Percentiles rank a stretch among this genome's conserved stretches.
Evolutionary conservation across 1,284 basidiomycete species (phyloP).

Genomic region (Cutaneotrichosporon sp.): DNA sequence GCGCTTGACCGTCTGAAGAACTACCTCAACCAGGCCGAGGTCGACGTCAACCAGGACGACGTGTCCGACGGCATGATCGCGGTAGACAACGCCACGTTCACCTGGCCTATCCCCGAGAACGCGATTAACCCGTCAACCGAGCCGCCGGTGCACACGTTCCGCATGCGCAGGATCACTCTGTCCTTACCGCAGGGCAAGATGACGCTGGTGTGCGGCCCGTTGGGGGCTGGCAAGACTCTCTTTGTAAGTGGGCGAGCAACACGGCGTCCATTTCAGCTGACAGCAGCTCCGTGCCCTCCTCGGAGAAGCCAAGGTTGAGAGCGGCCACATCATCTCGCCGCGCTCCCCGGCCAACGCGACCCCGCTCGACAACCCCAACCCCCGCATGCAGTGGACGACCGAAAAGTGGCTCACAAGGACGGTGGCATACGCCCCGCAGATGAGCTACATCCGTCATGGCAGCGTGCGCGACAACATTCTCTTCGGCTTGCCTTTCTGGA

Average conservation of each 20-base stretch:
- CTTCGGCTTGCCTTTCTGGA: constrained; percentile 53
- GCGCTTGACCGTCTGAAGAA: constrained; percentile 40
- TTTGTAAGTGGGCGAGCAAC: constrained; percentile 33
- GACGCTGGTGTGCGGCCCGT: constrained; percentile 49
- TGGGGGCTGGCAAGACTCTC: constrained; percentile 52
- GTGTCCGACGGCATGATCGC: constrained; percentile 28
- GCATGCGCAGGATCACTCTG: constrained; percentile 35
- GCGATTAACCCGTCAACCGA: not conserved
- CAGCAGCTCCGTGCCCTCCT: constrained; percentile 41
- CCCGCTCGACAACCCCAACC: constrained; percentile 26
- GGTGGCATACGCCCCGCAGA: constrained; percentile 51
- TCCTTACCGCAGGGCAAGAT: constrained; percentile 38
- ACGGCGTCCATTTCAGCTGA: not conserved
- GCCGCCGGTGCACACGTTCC: constrained; percentile 26
- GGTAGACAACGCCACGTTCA: constrained; percentile 37
- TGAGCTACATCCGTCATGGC: constrained; percentile 51
- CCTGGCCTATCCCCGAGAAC: constrained; percentile 38
- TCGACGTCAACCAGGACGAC: constrained; percentile 25
- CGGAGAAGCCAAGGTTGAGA: constrained; percentile 41
- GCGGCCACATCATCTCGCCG: constrained; percentile 34
- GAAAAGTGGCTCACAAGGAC: constrained; percentile 43
- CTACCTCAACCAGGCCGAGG: constrained; percentile 45
- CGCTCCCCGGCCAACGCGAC: constrained; percentile 34
- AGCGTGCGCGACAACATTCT: constrained; percentile 53
- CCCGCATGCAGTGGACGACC: constrained; percentile 28